phyloP scores from a whole-genome alignment of 2,329 filamentous ascomycete species.

The Ambrosiella xylebori region DNA sequence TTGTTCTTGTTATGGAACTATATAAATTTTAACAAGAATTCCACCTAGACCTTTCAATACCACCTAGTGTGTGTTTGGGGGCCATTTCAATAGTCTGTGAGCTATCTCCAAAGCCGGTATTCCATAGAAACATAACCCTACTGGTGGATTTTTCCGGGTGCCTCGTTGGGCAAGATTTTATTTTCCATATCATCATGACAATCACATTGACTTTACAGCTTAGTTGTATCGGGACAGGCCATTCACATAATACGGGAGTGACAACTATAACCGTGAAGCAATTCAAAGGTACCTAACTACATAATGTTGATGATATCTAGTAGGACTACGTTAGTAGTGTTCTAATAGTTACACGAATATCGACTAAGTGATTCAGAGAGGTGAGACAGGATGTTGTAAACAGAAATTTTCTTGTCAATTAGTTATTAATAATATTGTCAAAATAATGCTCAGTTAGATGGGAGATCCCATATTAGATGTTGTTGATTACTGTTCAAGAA shows the following conservation, averaged over 20 bases:
- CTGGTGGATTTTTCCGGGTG: not conserved
- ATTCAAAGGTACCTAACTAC: too few relatives aligned
- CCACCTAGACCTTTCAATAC: not conserved
- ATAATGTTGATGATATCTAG: too few relatives aligned
- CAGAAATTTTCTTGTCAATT: not conserved
- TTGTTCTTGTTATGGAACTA: too few relatives aligned
- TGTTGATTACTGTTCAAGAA: too few relatives aligned
- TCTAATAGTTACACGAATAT: too few relatives aligned
- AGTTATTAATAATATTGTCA: not conserved
- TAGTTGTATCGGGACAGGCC: too few relatives aligned
- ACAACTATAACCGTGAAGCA: not conserved
- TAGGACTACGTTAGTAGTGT: too few relatives aligned
- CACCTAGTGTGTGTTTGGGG: not conserved
- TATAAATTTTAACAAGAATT: too few relatives aligned
- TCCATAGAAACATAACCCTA: not conserved
- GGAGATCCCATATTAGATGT: too few relatives aligned
- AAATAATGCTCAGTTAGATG: too few relatives aligned
- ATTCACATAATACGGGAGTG: not conserved
- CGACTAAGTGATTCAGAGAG: too few relatives aligned
- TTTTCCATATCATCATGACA: not conserved
- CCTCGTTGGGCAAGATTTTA: not conserved
- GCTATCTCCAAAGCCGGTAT: not conserved
- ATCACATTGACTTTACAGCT: not conserved
- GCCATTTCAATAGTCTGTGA: not conserved
- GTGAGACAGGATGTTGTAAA: not conserved